A percentile compares a stretch with the other conserved stretches of the same genome.
Conservation (phyloP, 176 grass and related monocot species). For the Dendrocalamus sinicus region DNA sequence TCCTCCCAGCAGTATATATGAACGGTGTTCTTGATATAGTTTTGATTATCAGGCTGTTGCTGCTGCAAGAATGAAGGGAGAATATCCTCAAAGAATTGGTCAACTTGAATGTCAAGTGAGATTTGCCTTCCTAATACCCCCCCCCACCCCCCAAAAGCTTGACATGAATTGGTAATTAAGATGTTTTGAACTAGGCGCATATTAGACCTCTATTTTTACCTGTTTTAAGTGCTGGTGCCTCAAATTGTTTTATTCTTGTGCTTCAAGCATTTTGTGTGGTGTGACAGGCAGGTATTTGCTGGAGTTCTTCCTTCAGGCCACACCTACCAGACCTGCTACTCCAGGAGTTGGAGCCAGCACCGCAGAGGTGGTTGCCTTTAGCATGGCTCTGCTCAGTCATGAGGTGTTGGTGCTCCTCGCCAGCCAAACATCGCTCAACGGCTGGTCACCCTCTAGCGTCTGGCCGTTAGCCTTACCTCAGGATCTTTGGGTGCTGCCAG, state of each 20-base stretch:
- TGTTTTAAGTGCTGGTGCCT: background rate
- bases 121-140: background rate
- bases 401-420: too few species aligned
- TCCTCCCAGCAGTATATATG: slow-evolving; percentile 20
- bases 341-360: too few species aligned
- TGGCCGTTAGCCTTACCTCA: too few species aligned
- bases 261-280: background rate
- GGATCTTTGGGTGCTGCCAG: too few species aligned
- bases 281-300: background rate
- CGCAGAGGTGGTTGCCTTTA: too few species aligned
- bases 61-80: slow-evolving; percentile 86
- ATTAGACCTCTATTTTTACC: background rate
- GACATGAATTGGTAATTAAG: background rate
- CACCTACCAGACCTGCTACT: too few species aligned
- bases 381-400: too few species aligned
- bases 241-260: slow-evolving; percentile 5
- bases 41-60: slow-evolving; percentile 71
- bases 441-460: too few species aligned
- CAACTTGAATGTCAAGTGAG: slow-evolving; percentile 91
- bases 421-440: too few species aligned
- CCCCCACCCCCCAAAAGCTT: background rate
- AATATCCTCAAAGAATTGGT: slow-evolving; percentile 78
- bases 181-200: slow-evolving; percentile 18
- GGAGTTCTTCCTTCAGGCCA: background rate
- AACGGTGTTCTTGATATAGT: slow-evolving; percentile 36